Evolutionary conservation across 441 rosid species (phyloP).

Genomic region (Omphalea diandra): DNA sequence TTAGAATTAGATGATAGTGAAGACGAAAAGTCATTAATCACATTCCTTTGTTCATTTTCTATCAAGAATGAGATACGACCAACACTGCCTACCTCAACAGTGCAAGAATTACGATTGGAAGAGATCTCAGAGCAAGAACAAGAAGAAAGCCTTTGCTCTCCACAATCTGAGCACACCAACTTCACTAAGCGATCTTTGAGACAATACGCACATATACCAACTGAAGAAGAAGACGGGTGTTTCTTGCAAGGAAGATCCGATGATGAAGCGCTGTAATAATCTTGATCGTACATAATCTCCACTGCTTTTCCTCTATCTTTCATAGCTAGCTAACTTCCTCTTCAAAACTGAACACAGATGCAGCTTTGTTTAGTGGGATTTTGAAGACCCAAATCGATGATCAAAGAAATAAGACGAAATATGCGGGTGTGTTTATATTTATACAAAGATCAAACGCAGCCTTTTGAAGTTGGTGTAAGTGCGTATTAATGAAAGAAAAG

Average conservation of each 20-base stretch:
- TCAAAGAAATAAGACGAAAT: not conserved
- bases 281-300: conserved; percentile 37
- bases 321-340: too few relatives aligned
- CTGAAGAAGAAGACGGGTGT: conserved; percentile 73
- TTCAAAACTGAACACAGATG: too few relatives aligned
- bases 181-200: conserved; percentile 80
- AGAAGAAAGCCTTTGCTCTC: conserved; percentile 91
- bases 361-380: too few relatives aligned
- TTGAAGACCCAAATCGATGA: not conserved
- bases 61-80: conserved; percentile 83
- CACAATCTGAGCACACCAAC: conserved; percentile 91
- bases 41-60: conserved; percentile 51
- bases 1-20: conserved; percentile 2
- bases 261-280: conserved; percentile 45
- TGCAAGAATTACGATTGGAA: conserved; percentile 56
- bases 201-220: conserved; percentile 82
- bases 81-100: conserved; percentile 60
- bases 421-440: not conserved
- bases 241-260: conserved; percentile 76
- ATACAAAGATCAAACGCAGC: not conserved
- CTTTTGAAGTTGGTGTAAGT: not conserved
- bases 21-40: conserved; percentile 25
- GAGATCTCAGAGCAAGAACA: conserved; percentile 86
- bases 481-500: not conserved
- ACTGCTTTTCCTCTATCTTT: conserved; percentile 83